These are phyloP conservation scores for Naganishia sp. DNA, from an alignment of 1,284 basidiomycete species.

Conservation along the genomic window DNA sequence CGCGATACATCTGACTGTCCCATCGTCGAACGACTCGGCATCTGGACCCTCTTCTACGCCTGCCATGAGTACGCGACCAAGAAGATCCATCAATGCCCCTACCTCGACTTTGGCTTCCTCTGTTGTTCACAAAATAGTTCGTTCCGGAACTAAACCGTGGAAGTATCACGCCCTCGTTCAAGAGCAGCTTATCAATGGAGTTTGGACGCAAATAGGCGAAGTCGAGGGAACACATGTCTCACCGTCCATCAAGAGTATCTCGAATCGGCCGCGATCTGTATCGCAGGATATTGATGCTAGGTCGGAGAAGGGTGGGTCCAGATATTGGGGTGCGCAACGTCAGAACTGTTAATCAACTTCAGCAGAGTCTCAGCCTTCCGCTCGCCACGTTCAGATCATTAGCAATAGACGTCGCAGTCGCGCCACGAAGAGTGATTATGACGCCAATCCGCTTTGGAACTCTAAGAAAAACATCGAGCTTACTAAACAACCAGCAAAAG, in stretches of 20 bases:
- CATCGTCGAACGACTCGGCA: too few relatives aligned
- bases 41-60: too few relatives aligned
- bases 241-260: neutral
- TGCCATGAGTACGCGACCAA: too few relatives aligned
- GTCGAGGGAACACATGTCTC: neutral
- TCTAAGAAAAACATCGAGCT: neutral
- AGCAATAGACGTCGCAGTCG: neutral
- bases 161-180: slow-evolving; percentile 4
- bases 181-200: slow-evolving; percentile 3
- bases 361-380: neutral
- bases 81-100: too few relatives aligned
- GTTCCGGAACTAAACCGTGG: neutral
- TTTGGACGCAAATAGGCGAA: neutral
- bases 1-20: too few relatives aligned
- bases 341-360: neutral
- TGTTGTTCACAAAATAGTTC: too few relatives aligned
- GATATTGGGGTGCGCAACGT: neutral
- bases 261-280: neutral
- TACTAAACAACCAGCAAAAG: neutral
- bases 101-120: too few relatives aligned
- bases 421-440: neutral
- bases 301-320: neutral
- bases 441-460: neutral
- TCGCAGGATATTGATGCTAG: neutral
- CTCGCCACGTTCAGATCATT: neutral